A percentile compares a stretch with the other conserved stretches of the same genome.
These are phyloP conservation scores for Hura crepitans DNA, from an alignment of 441 rosid genomes.

Conservation along the genomic window DNA sequence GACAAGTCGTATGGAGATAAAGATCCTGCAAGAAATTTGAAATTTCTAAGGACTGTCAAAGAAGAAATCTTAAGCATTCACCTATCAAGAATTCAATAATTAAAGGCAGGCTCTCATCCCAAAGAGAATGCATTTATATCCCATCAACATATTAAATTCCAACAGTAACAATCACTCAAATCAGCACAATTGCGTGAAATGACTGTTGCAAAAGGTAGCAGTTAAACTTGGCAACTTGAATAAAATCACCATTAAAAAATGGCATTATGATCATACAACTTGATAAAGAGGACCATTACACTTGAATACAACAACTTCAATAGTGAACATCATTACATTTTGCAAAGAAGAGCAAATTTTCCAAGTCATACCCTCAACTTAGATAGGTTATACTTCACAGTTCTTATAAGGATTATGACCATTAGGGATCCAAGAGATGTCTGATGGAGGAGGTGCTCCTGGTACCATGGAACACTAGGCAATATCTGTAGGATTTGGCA, in stretches of 20 bases:
- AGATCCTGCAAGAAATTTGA: slow-evolving; percentile 63
- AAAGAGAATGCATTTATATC: not conserved
- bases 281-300: not conserved
- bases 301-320: not conserved
- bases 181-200: not conserved
- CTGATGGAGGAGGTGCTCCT: slow-evolving; percentile 92
- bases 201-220: not conserved
- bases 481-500: slow-evolving; percentile 47
- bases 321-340: slow-evolving; percentile 6
- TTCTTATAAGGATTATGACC: slow-evolving; percentile 92
- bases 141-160: not conserved
- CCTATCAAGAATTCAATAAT: not conserved
- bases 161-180: too few species aligned
- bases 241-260: not conserved
- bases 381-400: slow-evolving; percentile 91
- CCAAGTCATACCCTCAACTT: slow-evolving; percentile 84
- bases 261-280: not conserved
- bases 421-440: slow-evolving; percentile 93
- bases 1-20: slow-evolving; percentile 94
- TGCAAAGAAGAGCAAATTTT: slow-evolving; percentile 11
- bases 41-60: not conserved
- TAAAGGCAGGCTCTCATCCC: not conserved
- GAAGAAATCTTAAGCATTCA: not conserved
- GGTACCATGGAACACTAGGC: slow-evolving; percentile 93
- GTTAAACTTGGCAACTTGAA: not conserved